Percentiles rank a stretch among this genome's conserved stretches.
Evolutionary conservation across 2,329 filamentous ascomycete genomes (phyloP).

Genomic region (Penicillium corylophilum): DNA sequence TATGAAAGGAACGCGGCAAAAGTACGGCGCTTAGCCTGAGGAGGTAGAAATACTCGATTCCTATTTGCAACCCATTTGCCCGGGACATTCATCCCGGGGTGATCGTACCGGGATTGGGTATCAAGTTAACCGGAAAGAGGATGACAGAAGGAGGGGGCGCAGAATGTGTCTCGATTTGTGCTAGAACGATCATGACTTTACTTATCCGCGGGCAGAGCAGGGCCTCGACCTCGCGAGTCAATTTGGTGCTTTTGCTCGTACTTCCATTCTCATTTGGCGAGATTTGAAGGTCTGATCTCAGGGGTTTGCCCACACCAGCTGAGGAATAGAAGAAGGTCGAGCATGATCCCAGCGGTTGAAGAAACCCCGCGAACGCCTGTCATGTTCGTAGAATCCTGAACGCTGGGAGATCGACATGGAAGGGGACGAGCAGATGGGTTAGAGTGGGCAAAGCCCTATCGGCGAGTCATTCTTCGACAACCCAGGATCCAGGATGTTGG

Average conservation of each 20-base stretch:
- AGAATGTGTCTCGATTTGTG: constrained; percentile 14
- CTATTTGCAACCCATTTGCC: no score
- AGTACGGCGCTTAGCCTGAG: constrained; percentile 21
- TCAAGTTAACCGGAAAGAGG: neutral
- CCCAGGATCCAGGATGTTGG: constrained; percentile 26
- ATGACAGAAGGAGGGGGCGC: neutral
- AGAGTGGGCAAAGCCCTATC: constrained; percentile 9
- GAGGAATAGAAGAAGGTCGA: neutral
- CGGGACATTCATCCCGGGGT: neutral
- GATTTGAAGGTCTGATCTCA: constrained; percentile 23
- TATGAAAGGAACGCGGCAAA: constrained; percentile 7
- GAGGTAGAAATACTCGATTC: constrained; percentile 10
- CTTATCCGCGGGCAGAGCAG: neutral
- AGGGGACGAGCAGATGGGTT: neutral
- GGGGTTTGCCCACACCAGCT: constrained; percentile 15
- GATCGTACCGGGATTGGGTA: neutral
- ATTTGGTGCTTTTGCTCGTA: constrained; percentile 5
- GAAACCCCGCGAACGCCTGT: constrained; percentile 12
- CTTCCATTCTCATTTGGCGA: constrained; percentile 9
- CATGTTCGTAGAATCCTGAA: constrained; percentile 2
- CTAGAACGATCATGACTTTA: constrained; percentile 8
- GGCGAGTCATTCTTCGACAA: constrained; percentile 17
- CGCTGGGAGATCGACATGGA: constrained; percentile 6
- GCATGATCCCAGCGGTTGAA: neutral
- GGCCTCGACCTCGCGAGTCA: neutral